Evolutionary conservation across 2,329 filamentous ascomycete genomes (phyloP).

Genomic region (Exophiala sp.): DNA sequence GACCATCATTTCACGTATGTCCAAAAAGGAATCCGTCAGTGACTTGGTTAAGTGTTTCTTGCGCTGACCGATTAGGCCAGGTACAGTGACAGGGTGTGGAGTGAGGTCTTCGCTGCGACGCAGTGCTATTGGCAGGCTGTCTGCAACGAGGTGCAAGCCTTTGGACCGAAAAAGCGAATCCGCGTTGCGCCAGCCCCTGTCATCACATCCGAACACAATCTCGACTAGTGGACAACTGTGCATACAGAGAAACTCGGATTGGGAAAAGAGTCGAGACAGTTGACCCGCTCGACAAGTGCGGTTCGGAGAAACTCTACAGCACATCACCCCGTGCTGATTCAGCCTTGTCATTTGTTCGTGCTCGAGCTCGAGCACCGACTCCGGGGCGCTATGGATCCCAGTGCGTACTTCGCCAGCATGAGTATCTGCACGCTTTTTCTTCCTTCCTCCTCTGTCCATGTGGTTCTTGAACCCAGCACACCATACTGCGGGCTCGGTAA

Average conservation of each 20-base stretch:
- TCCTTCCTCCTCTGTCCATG: neutral
- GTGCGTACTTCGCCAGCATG: constrained; percentile 17
- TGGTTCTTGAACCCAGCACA: neutral
- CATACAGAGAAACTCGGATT: constrained; percentile 5
- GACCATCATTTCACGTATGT: too few species aligned
- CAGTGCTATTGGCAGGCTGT: constrained; percentile 12
- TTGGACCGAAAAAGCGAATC: constrained; percentile 2
- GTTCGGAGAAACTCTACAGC: constrained; percentile 17
- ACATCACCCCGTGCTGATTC: constrained; percentile 14
- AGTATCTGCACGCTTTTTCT: constrained; percentile 2
- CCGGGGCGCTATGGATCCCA: constrained; percentile 20
- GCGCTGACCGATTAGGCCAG: too few species aligned
- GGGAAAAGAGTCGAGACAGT: constrained; percentile 5
- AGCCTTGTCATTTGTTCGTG: constrained; percentile 18
- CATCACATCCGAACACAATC: constrained; percentile 6
- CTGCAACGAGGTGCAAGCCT: constrained; percentile 5
- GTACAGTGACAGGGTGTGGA: too few species aligned
- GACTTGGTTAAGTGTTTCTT: too few species aligned
- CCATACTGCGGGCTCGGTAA: constrained; percentile 16
- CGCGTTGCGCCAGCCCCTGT: constrained; percentile 2
- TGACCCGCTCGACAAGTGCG: constrained; percentile 4
- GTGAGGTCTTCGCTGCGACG: too few species aligned
- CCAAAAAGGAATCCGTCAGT: too few species aligned
- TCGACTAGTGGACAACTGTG: constrained; percentile 10
- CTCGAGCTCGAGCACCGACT: neutral